phyloP scores from a whole-genome alignment of 2,329 filamentous ascomycete species.

The Pyrenochaeta sp. region DNA sequence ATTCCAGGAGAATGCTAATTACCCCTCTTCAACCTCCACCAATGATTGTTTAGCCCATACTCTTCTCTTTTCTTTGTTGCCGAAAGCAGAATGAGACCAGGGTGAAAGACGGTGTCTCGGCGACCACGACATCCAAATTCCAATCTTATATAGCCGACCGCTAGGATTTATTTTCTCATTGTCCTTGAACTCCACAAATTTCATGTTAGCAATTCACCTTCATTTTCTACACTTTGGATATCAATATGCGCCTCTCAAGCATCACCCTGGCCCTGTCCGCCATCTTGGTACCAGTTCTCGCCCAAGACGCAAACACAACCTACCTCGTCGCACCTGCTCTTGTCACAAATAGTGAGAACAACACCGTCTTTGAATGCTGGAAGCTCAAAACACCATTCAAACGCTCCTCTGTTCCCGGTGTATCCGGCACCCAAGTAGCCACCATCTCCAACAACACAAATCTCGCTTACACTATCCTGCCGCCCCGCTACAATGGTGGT shows the following conservation, averaged over 20 bases:
- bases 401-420: slow-evolving; percentile 37
- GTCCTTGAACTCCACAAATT: no score
- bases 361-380: slow-evolving; percentile 48
- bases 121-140: neutral
- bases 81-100: no score
- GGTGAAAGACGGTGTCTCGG: neutral
- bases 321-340: slow-evolving; percentile 45
- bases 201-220: no score
- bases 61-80: no score
- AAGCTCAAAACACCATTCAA: slow-evolving; percentile 37
- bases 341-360: slow-evolving; percentile 40
- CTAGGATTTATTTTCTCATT: no score
- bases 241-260: neutral
- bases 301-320: slow-evolving; percentile 21
- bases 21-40: no score
- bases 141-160: neutral
- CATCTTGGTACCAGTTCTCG: neutral
- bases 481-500: slow-evolving; percentile 44
- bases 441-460: slow-evolving; percentile 33
- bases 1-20: no score
- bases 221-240: neutral
- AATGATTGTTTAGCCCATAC: no score
- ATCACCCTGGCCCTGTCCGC: neutral
- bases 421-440: slow-evolving; percentile 27
- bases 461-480: slow-evolving; percentile 41